Evolutionary conservation across 352 stramenopile species (phyloP), one percentile per base, ranked within the genome.

Genomic region (Hyaloperonospora arabidopsidis): DNA sequence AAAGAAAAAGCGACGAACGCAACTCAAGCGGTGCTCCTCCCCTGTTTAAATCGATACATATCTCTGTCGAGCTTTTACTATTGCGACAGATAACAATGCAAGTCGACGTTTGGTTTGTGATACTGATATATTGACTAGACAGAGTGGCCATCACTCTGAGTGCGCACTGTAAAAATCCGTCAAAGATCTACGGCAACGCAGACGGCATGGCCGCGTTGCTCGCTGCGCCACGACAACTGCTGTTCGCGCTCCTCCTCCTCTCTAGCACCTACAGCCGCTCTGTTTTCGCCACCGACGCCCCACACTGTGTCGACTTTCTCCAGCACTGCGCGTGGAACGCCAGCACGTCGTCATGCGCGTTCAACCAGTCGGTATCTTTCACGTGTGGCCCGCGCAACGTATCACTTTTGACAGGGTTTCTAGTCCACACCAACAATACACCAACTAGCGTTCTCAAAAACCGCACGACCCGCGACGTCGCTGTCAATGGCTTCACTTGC

Each of bases 321-420:
- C 32, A 64, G 34, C 48, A 67, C 47, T 87, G 77, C 60, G 39
- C 45, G 14, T 76, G 63, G 62, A 77, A 86, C 44, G 38, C 59
- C 13, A 71, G 66, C 22, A 82, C 77, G 5, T 73, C 73, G 6
- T 82, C 73, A 4, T 88, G 77, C 58, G 53, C 59, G 44, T 88
- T 88, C 54, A 46, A 23, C 0, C 6, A 53, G 39, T 84, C 77
- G 0, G 35, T 79, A 5, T 45, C 61, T 1, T 86, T 88, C 49
- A 49, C 57, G 0, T 88, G 77, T 45, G 67, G 69, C 0, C 67
- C 61, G 32, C 52, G 59, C 14, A 18, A 35, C 2, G 22, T 32
- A 13, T 13, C 45, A 3, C 52, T 17, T 54, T 13, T 29, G 18
- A 39, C 44, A 32, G 47, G 35, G 11, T 52, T 43, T 25, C 35